Percentiles rank a stretch among this genome's conserved stretches.
Evolutionary conservation across 139 green algal species (phyloP).

Genomic region (Gonium pectorale): DNA sequence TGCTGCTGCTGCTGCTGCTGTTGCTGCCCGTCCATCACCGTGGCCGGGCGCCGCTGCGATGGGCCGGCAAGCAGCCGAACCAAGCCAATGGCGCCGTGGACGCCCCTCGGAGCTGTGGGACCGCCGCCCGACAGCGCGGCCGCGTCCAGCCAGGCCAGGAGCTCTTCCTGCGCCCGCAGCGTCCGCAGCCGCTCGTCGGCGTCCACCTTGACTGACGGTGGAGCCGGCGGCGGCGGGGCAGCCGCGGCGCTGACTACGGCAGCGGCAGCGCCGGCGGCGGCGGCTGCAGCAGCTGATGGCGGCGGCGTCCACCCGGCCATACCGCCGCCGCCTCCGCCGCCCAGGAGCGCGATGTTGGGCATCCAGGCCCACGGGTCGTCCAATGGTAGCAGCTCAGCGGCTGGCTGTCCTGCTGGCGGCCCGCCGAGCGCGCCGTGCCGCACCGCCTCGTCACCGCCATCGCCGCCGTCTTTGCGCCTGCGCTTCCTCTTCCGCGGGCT

Average conservation of each 20-base stretch:
- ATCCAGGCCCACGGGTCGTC: not conserved
- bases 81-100: no score
- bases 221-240: not conserved
- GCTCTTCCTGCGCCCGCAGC: not conserved
- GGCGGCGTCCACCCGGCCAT: not conserved
- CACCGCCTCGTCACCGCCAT: no score
- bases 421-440: no score
- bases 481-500: no score
- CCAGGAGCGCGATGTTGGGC: not conserved
- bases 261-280: not conserved
- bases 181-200: not conserved
- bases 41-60: no score
- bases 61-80: no score
- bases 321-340: not conserved
- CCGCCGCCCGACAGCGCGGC: not conserved
- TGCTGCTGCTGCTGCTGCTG: not conserved
- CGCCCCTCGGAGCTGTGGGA: no score
- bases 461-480: no score
- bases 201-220: not conserved
- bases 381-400: not conserved
- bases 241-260: not conserved
- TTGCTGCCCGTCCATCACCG: not conserved
- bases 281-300: not conserved
- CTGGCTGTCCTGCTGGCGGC: no score
- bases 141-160: constrained; percentile 10